Conservation (phyloP, 495 filamentous ascomycete genomes). For the Daldinia vernicosa region DNA sequence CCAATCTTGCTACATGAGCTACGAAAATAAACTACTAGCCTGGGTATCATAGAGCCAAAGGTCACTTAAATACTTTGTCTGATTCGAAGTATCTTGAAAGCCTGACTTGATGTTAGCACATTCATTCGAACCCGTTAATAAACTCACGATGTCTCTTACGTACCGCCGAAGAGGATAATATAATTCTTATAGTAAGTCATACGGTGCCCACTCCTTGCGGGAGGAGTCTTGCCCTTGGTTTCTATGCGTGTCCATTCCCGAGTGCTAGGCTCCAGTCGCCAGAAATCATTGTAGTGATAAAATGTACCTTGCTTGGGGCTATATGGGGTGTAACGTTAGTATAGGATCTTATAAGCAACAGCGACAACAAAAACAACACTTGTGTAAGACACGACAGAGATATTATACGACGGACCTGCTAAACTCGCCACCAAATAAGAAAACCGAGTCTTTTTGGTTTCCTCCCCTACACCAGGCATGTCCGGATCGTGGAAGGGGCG, state of each 20-base stretch:
- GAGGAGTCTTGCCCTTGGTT: slow-evolving; percentile 84
- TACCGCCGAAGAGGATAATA: slow-evolving; percentile 52
- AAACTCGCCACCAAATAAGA: slow-evolving; percentile 86
- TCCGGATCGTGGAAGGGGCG: slow-evolving; percentile 87
- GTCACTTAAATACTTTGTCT: slow-evolving; percentile 87
- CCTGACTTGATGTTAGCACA: slow-evolving; percentile 77
- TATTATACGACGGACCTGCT: slow-evolving; percentile 45
- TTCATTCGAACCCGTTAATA: background rate
- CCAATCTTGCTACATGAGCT: slow-evolving; percentile 55
- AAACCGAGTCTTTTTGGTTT: slow-evolving; percentile 80
- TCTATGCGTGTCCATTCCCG: slow-evolving; percentile 93
- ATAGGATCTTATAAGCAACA: slow-evolving; percentile 57
- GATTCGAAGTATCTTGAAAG: slow-evolving; percentile 94
- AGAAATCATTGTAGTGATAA: slow-evolving; percentile 99
- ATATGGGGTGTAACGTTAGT: slow-evolving; percentile 53
- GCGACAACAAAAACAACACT: background rate
- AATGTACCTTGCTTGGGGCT: slow-evolving; percentile 95
- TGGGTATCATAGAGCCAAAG: slow-evolving; percentile 69
- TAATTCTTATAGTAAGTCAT: slow-evolving; percentile 90
- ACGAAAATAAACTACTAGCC: slow-evolving; percentile 12
- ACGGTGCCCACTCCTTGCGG: slow-evolving; percentile 89
- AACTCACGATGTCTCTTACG: background rate
- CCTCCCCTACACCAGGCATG: slow-evolving; percentile 92
- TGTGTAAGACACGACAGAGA: slow-evolving; percentile 13
- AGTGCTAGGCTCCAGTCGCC: slow-evolving; percentile 81